These are phyloP conservation scores for Arachnomyces sp. DNA, from an alignment of 2,329 filamentous ascomycete genomes.

Conservation along the genomic window DNA sequence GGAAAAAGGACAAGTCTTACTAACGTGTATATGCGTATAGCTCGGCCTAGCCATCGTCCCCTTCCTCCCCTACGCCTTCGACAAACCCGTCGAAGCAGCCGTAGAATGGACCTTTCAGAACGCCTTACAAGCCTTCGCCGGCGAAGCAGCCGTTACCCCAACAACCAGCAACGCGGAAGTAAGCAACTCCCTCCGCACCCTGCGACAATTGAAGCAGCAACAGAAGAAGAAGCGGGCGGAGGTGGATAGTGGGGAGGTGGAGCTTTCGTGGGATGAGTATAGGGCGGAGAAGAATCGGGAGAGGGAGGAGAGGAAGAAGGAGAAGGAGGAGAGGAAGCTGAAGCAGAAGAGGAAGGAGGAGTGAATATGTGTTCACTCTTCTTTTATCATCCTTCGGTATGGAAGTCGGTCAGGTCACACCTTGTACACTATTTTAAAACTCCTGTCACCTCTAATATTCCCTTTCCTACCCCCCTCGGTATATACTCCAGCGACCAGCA, in stretches of 20 bases:
- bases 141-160: constrained; percentile 45
- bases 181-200: constrained; percentile 13
- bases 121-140: constrained; percentile 67
- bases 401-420: not conserved
- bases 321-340: constrained; percentile 14
- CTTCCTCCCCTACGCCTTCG: constrained; percentile 75
- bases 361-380: constrained; percentile 4
- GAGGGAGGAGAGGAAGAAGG: constrained; percentile 20
- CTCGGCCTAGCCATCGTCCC: constrained; percentile 67
- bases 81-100: constrained; percentile 84
- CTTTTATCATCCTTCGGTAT: too few relatives aligned
- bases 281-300: constrained; percentile 22
- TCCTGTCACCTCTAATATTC: too few relatives aligned
- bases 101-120: constrained; percentile 88
- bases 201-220: constrained; percentile 16
- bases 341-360: constrained; percentile 7
- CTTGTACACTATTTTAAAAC: too few relatives aligned
- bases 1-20: not conserved
- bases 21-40: constrained; percentile 24
- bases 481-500: too few relatives aligned
- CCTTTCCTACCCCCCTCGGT: too few relatives aligned
- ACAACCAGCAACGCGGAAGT: constrained; percentile 9
- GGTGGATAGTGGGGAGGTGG: constrained; percentile 9
- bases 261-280: constrained; percentile 29
- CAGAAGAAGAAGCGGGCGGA: constrained; percentile 8